phyloP scores from a whole-genome alignment of 148 eudicot genomes.

The Amaranthus cruentus region DNA sequence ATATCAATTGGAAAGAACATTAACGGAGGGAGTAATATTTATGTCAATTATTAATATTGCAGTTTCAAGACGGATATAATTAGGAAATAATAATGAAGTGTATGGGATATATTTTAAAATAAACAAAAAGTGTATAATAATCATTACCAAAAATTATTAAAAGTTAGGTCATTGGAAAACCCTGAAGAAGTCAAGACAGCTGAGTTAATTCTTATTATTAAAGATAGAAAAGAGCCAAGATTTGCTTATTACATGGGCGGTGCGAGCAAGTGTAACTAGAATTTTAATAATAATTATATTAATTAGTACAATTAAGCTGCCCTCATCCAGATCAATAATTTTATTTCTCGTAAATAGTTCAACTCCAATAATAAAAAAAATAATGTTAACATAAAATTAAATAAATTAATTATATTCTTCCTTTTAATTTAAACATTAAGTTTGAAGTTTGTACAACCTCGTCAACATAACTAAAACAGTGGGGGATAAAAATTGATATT shows the following conservation, averaged over 20 bases:
- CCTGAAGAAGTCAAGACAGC: no score
- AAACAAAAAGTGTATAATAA: no score
- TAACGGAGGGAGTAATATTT: no score
- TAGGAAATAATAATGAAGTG: no score
- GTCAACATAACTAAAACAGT: background rate
- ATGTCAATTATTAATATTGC: no score
- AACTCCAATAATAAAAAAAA: background rate
- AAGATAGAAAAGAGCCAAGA: background rate
- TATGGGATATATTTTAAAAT: no score
- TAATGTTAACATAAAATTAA: no score
- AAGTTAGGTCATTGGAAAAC: no score
- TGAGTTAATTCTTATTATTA: background rate
- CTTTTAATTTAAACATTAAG: background rate
- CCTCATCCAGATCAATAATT: conserved; percentile 6
- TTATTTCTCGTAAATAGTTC: conserved; percentile 4
- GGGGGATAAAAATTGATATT: no score
- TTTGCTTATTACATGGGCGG: conserved; percentile 16
- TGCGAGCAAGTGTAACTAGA: background rate
- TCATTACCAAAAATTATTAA: no score
- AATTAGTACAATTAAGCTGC: conserved; percentile 3
- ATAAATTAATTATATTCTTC: background rate
- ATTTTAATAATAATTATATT: background rate
- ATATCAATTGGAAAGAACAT: no score
- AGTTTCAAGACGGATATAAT: no score
- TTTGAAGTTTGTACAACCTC: background rate